Evolutionary conservation across 228 moss, liverwort and hornwort genomes (phyloP), one percentile per base, ranked within the genome.

Genomic region (Sphagnum fallax): DNA sequence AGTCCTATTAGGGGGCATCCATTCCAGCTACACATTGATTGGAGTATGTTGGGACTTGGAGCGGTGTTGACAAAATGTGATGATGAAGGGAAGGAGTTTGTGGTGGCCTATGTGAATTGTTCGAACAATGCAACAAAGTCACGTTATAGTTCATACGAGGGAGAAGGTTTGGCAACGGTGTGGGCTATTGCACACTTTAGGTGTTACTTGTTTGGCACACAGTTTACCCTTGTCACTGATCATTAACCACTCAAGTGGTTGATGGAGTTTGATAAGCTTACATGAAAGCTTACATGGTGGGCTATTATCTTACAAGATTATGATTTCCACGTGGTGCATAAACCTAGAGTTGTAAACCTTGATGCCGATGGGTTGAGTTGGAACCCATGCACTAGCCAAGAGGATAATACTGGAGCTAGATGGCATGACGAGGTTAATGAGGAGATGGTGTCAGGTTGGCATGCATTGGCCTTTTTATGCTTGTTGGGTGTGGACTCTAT

Each of bases 131-230:
- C 32, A 32, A 1, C 32, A 1, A 1, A 69, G 51, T 0, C 55
- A 53, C 5, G 59, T 2, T 69, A 69, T 58, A 53, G 6, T 32
- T 53, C 6, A 12, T 69, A 69, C 6, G 69, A 69, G 5, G 69
- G 69, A 5, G 55, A 69, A 4, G 6, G 64, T 6, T 48, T 64
- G 5, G 48, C 12, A 10, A 16, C 12, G 0, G 16, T 16, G 16
- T 64, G 48, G 64, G 64, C 12, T 10, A 16, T 32, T 7, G 64
- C 64, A 64, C 64, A 64, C 15, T 32, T 64, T 1, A 57, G 2
- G 55, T 59, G 55, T 52, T 69, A 69, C 55, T 48, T 69, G 5
- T 69, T 55, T 58, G 5, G 15, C 48, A n/a, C 18, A 12, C 1
- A n/a, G 2, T 68, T 68, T 15, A 53, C 51, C 32, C 32, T 32